Evolutionary conservation across 768 basidiomycete genomes (phyloP).

Genomic region (Vishniacozyma victoriae): DNA sequence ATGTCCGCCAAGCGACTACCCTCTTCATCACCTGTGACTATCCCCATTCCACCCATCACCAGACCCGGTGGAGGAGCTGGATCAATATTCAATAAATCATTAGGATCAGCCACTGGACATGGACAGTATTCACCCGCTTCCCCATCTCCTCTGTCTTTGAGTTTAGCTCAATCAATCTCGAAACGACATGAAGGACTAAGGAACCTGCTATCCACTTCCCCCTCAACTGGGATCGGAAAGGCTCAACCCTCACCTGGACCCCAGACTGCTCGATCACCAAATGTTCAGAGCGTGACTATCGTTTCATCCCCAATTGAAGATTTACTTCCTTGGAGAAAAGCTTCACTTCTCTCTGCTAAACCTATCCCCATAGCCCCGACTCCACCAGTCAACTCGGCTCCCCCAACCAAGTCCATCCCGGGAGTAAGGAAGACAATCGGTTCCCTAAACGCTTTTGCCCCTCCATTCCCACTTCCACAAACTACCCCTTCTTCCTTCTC

Average conservation of each 20-base stretch:
- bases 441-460: conserved; percentile 24
- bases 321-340: too few relatives aligned
- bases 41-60: background rate
- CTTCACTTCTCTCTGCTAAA: background rate
- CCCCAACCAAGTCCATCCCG: background rate
- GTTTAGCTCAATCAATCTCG: too few relatives aligned
- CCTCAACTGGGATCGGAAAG: too few relatives aligned
- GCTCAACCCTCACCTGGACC: too few relatives aligned
- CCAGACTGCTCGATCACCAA: too few relatives aligned
- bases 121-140: background rate
- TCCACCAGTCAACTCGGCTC: background rate
- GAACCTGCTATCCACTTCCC: too few relatives aligned
- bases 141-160: too few relatives aligned
- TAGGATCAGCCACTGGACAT: background rate
- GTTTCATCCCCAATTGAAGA: too few relatives aligned
- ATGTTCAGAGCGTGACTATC: too few relatives aligned
- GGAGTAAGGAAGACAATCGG: background rate
- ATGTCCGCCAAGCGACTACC: background rate
- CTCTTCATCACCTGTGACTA: background rate
- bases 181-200: too few relatives aligned
- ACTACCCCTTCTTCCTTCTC: conserved; percentile 4
- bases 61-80: too few relatives aligned
- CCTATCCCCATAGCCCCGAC: background rate
- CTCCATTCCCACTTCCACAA: conserved; percentile 22
- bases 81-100: background rate